Conservation (phyloP, 192 early-diverging fungal genomes). For the Coemansia furcata region DNA sequence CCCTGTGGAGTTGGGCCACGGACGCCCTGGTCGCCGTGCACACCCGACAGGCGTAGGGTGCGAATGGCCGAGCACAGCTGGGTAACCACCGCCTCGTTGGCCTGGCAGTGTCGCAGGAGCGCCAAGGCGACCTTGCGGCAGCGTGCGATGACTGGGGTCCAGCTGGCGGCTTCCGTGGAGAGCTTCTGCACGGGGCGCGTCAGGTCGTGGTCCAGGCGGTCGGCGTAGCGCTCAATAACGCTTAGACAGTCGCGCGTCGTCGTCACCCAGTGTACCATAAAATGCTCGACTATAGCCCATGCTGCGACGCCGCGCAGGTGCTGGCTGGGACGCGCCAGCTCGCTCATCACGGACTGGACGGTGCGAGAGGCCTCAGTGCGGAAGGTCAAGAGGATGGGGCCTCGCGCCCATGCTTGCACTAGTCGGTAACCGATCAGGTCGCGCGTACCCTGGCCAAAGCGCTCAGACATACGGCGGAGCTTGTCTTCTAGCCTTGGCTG, state of each 20-base stretch:
- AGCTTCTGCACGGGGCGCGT: constrained; percentile 21
- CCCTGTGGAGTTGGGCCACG: not conserved
- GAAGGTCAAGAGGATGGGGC: constrained; percentile 37
- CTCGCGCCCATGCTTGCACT: constrained; percentile 38
- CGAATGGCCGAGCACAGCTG: constrained; percentile 30
- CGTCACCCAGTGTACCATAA: constrained; percentile 31
- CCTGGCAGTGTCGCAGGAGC: constrained; percentile 43
- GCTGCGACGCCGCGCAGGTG: not conserved
- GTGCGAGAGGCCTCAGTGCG: constrained; percentile 12
- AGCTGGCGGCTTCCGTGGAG: constrained; percentile 33
- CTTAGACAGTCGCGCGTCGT: constrained; percentile 10
- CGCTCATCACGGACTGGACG: constrained; percentile 2
- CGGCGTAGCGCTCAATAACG: constrained; percentile 23
- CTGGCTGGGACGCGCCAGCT: not conserved
- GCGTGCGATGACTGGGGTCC: constrained; percentile 48
- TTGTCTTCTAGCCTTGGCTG: not conserved
- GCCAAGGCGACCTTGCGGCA: constrained; percentile 47
- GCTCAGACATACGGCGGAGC: constrained; percentile 13
- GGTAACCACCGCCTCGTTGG: constrained; percentile 21
- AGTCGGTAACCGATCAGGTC: constrained; percentile 38
- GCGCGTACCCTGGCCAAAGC: constrained; percentile 21
- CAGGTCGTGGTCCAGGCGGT: constrained; percentile 39
- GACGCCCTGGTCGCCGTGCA: not conserved
- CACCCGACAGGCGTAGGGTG: not conserved
- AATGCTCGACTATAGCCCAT: constrained; percentile 15